Evolutionary conservation across 768 basidiomycete species (phyloP).

Genomic region (Phlegmacium glaucopus): DNA sequence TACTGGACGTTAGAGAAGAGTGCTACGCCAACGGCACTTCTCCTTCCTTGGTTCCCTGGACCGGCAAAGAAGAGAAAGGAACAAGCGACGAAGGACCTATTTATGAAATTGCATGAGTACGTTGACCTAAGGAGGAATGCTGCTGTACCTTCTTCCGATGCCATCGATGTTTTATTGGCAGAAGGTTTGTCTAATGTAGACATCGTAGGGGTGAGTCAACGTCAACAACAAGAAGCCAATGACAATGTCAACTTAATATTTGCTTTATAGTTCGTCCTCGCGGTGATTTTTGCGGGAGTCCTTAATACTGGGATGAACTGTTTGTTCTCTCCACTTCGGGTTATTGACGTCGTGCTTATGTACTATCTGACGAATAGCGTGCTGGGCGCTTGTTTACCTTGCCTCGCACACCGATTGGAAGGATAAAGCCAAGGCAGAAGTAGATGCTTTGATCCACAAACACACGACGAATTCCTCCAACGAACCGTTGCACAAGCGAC

Average conservation of each 20-base stretch:
- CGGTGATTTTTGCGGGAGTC: constrained; percentile 23
- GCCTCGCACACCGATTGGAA: constrained; percentile 34
- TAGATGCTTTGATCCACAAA: constrained; percentile 26
- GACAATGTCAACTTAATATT: not conserved
- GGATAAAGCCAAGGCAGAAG: constrained; percentile 26
- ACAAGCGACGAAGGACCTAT: constrained; percentile 28
- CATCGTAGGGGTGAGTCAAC: constrained; percentile 21
- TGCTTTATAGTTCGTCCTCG: constrained; percentile 26
- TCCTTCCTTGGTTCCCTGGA: constrained; percentile 37
- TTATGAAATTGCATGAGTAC: constrained; percentile 19
- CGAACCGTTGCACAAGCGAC: constrained; percentile 31
- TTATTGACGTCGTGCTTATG: not conserved
- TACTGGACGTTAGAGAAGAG: constrained; percentile 33
- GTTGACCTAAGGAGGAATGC: constrained; percentile 28
- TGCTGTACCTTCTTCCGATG: constrained; percentile 21
- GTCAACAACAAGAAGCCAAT: not conserved
- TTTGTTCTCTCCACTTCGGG: constrained; percentile 12
- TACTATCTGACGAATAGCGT: constrained; percentile 21
- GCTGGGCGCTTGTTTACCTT: constrained; percentile 36
- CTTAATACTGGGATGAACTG: constrained; percentile 30
- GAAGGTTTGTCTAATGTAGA: constrained; percentile 24
- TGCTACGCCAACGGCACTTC: constrained; percentile 27
- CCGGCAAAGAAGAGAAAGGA: constrained; percentile 26
- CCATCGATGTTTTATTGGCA: constrained; percentile 32
- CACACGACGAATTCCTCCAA: constrained; percentile 21